Percentiles rank a stretch among this genome's conserved stretches.
phyloP scores from a whole-genome alignment of 495 filamentous ascomycete genomes.

The Clohesyomyces aquaticus region DNA sequence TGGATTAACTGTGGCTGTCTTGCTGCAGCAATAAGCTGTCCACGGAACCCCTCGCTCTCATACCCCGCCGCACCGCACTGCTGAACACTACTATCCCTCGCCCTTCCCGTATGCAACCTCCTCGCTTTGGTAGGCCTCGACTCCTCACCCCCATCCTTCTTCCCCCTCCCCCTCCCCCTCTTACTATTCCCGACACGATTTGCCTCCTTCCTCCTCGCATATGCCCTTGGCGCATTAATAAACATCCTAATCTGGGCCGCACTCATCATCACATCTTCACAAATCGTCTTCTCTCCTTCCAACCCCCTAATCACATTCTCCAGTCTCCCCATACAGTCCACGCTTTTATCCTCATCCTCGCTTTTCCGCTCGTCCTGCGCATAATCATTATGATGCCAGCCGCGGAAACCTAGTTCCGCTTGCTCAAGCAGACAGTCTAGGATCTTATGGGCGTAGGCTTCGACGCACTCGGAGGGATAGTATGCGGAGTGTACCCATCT shows the following conservation, averaged over 20 bases:
- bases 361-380: slow-evolving; percentile 22
- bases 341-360: slow-evolving; percentile 30
- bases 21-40: background rate
- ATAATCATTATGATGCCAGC: slow-evolving; percentile 30
- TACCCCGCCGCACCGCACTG: background rate
- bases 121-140: background rate
- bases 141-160: background rate
- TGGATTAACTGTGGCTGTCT: background rate
- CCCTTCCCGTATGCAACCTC: background rate
- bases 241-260: slow-evolving; percentile 34
- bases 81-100: too few relatives aligned
- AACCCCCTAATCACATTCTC: slow-evolving; percentile 26
- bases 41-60: background rate
- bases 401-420: slow-evolving; percentile 22
- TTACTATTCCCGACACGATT: slow-evolving; percentile 32
- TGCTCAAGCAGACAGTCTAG: slow-evolving; percentile 26
- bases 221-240: slow-evolving; percentile 32
- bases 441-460: slow-evolving; percentile 29
- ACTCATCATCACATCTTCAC: slow-evolving; percentile 35
- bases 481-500: slow-evolving; percentile 25
- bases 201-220: slow-evolving; percentile 19
- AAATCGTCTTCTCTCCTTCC: slow-evolving; percentile 37
- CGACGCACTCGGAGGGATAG: slow-evolving; percentile 13
- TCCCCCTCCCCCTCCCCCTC: slow-evolving; percentile 14
- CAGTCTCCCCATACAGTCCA: slow-evolving; percentile 19